Base-by-base conservation (phyloP, 2,329 filamentous ascomycete genomes). In the Hypoxylon sp. region DNA sequence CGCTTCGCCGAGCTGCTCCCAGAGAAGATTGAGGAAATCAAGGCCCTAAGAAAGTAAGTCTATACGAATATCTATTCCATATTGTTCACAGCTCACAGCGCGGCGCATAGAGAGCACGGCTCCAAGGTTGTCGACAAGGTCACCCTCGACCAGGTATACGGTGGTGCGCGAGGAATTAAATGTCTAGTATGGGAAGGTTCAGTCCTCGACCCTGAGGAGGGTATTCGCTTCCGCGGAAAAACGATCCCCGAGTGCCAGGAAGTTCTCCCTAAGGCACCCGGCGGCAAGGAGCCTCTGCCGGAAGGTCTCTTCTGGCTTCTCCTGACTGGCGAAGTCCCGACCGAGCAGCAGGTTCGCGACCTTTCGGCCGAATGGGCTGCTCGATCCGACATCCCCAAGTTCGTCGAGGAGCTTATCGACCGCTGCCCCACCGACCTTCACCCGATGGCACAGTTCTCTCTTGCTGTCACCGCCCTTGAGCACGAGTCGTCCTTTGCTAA, bases 241-340 rank as follows among this genome's bases (percentile, higher is more conserved):
- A 99, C 96, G 75, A 99, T 99, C 78, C 96, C 96, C 77, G 96
- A 99, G 85, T 98, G 94, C 90, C 96, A 98, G 88, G 86, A 98
- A 84, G 86, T 97, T 78, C 93, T 99, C 65, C 96, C 96, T 83
- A 98, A 97, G 88, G 96, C 95, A 71, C 93, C 94, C 73, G 96
- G 96, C 79, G 96, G 96, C 86, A 89, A 94, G 82, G 95, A 99
- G 89, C 96, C 96, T 80, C 91, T 99, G 63, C 96, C 96, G 68
- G 96, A 99, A 89, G 94, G 95, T 89, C 94, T 99, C 81, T 99
- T 99, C 92, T 99, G 96, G 96, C 92, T 99, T 76, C 93, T 99
- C 81, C 84, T 99, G 83, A 99, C 96, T 73, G 96, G 96, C 76
- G 96, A 99, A 89, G 93, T 99, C 75, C 96, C 96, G 76, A 92